A percentile compares a stretch with the other conserved stretches of the same genome.
phyloP scores from a whole-genome alignment of 495 filamentous ascomycete species.

The Xylaria cubensis region DNA sequence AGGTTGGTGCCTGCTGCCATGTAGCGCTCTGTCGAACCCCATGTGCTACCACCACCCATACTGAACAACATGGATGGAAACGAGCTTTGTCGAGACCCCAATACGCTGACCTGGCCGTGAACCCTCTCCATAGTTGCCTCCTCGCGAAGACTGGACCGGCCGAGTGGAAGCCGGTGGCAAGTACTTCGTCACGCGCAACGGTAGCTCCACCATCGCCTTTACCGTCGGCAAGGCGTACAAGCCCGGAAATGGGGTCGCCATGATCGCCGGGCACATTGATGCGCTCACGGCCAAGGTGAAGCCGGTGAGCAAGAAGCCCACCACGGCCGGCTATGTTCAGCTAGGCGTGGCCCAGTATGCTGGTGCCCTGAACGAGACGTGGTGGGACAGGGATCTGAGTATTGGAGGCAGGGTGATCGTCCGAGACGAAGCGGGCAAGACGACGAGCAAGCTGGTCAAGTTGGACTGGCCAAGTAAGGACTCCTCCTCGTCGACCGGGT shows the following conservation, averaged over 20 bases:
- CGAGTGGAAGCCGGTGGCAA: conserved; percentile 81
- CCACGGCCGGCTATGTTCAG: conserved; percentile 83
- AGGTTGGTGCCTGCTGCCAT: conserved; percentile 45
- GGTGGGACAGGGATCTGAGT: conserved; percentile 94
- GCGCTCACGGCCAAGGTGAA: conserved; percentile 88
- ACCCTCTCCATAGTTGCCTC: conserved; percentile 61
- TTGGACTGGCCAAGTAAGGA: conserved; percentile 79
- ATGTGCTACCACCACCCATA: not conserved
- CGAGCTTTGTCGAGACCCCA: too few species aligned
- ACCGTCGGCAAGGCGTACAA: conserved; percentile 80
- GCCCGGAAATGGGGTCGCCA: conserved; percentile 81
- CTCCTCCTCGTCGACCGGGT: not conserved
- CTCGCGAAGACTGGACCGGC: conserved; percentile 78
- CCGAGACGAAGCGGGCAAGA: conserved; percentile 77
- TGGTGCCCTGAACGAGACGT: conserved; percentile 81
- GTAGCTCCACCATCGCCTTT: conserved; percentile 87
- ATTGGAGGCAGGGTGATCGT: conserved; percentile 90
- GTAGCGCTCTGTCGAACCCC: not conserved
- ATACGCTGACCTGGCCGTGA: conserved; percentile 25
- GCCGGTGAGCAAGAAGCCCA: conserved; percentile 82
- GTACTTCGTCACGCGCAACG: conserved; percentile 88
- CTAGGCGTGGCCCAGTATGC: conserved; percentile 93
- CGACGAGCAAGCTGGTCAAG: conserved; percentile 82
- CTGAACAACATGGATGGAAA: too few species aligned
- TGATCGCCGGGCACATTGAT: conserved; percentile 90